Evolutionary conservation across 768 basidiomycete species (phyloP).

Genomic region (Phlegmacium glaucopus): DNA sequence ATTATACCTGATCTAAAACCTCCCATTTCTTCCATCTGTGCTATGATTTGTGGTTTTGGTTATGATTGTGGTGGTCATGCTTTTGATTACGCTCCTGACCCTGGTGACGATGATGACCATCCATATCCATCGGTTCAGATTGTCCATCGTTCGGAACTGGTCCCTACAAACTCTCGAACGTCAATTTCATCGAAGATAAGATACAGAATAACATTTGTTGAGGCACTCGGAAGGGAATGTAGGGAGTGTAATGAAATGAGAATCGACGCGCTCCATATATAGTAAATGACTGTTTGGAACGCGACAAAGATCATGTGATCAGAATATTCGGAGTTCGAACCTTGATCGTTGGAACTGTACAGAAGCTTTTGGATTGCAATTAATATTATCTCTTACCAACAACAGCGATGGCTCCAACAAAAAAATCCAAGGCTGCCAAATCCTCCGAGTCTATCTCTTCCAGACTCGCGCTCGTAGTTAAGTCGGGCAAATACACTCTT

Average conservation of each 20-base stretch:
- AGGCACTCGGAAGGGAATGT: no score
- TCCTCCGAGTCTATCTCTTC: slow-evolving; percentile 91
- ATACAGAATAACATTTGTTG: background rate
- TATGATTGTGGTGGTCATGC: no score
- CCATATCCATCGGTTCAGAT: slow-evolving; percentile 2
- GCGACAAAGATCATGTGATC: background rate
- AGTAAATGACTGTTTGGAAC: no score
- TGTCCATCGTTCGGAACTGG: background rate
- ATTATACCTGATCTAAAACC: slow-evolving; percentile 2
- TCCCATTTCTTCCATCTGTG: slow-evolving; percentile 2
- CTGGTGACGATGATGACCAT: no score
- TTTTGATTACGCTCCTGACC: no score
- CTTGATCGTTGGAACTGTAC: background rate
- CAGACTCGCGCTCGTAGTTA: slow-evolving; percentile 92
- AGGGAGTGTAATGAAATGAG: no score
- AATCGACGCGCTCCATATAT: no score
- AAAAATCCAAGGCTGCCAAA: slow-evolving; percentile 94
- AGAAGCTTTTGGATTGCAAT: no score
- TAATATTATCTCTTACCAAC: no score
- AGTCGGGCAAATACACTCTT: slow-evolving; percentile 96
- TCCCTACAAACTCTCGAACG: background rate
- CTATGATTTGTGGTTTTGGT: no score
- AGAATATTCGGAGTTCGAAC: background rate
- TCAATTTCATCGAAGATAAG: background rate
- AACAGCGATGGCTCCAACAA: slow-evolving; percentile 87